phyloP scores from a whole-genome alignment of 768 basidiomycete genomes.

The Amanita muscaria region DNA sequence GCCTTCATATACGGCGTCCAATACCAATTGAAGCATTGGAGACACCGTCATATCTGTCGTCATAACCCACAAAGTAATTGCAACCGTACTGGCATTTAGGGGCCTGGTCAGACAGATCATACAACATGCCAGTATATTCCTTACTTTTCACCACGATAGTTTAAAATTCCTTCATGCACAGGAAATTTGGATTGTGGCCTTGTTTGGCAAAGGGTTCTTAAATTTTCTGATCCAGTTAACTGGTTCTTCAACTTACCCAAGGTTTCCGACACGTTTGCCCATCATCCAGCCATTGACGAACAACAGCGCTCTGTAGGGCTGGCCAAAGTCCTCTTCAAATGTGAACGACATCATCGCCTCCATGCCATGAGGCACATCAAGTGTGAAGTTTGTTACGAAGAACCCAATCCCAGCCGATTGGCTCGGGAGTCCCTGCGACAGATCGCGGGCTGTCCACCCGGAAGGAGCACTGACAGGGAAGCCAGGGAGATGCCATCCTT shows the following conservation, averaged over 20 bases:
- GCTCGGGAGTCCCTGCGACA: constrained; percentile 50
- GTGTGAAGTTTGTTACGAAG: constrained; percentile 66
- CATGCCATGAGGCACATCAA: constrained; percentile 47
- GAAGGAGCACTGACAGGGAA: constrained; percentile 41
- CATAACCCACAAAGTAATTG: constrained; percentile 66
- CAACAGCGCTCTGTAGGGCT: constrained; percentile 63
- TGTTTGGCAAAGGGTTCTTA: neutral
- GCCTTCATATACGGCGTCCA: constrained; percentile 55
- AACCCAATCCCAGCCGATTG: constrained; percentile 66
- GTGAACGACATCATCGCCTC: constrained; percentile 68
- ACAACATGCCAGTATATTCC: too few relatives aligned
- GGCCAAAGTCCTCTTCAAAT: constrained; percentile 49
- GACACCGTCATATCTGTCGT: constrained; percentile 34
- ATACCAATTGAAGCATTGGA: constrained; percentile 43
- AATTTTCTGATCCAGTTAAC: neutral
- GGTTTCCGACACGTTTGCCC: constrained; percentile 68
- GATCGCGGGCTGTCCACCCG: constrained; percentile 47
- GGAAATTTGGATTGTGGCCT: constrained; percentile 79
- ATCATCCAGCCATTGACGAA: constrained; percentile 90
- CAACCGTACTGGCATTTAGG: constrained; percentile 46
- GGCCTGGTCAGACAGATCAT: too few relatives aligned
- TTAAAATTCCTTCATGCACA: constrained; percentile 71
- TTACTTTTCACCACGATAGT: constrained; percentile 67
- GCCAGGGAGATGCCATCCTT: constrained; percentile 69
- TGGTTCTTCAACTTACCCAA: constrained; percentile 38